A percentile compares a stretch with the other conserved stretches of the same genome.
phyloP scores from a whole-genome alignment of 306 rosid genomes.

The Acacia melanoxylon region DNA sequence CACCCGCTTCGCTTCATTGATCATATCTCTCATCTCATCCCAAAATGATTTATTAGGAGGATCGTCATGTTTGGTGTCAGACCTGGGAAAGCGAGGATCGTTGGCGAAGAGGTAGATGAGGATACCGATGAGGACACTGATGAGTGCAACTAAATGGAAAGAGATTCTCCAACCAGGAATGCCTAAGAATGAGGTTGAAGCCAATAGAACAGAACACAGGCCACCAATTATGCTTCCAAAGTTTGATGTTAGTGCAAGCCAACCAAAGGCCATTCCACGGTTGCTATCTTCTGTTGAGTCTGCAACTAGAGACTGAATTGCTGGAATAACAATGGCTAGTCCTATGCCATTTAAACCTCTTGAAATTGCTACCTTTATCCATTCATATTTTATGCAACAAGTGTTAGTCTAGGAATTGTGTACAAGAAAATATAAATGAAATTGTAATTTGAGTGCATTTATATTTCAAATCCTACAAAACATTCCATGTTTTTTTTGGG shows the following conservation, averaged over 20 bases:
- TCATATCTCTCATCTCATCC: conserved; percentile 49
- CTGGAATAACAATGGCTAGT: conserved; percentile 80
- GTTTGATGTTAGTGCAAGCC: conserved; percentile 68
- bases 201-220: conserved; percentile 64
- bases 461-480: too few species aligned
- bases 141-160: conserved; percentile 69
- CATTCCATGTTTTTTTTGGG: not conserved
- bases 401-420: not conserved
- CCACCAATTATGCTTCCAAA: conserved; percentile 78
- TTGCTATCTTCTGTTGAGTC: conserved; percentile 78
- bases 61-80: not conserved
- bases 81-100: conserved; percentile 62
- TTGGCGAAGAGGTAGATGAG: conserved; percentile 59
- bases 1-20: conserved; percentile 67
- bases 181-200: conserved; percentile 66
- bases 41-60: conserved; percentile 35
- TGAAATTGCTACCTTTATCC: conserved; percentile 71
- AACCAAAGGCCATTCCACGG: conserved; percentile 82
- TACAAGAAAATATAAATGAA: not conserved
- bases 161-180: conserved; percentile 89
- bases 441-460: not conserved
- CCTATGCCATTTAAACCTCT: conserved; percentile 94
- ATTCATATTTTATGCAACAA: not conserved
- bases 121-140: conserved; percentile 71
- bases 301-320: conserved; percentile 79